Evolutionary conservation across 2,329 filamentous ascomycete species (phyloP), one percentile per base, ranked within the genome.

Genomic region (Aspergillus sp.): DNA sequence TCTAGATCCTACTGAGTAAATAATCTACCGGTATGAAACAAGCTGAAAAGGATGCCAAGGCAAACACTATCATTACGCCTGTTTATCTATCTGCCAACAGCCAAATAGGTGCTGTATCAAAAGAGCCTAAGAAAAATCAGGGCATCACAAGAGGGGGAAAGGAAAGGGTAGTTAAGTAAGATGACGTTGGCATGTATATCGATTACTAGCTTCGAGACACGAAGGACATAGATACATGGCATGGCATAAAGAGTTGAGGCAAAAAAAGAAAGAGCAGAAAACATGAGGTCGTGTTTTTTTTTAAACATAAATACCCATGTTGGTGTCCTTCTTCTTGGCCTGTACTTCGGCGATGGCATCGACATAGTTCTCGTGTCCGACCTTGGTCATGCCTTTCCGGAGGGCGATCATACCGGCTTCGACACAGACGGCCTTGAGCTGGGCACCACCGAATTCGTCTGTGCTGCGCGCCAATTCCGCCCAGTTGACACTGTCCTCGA

Each of bases 391-490:
- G 49, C 93, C 93, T 67, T 85, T 89, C 57, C 93, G 82, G 62
- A 98, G 75, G 27, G 93, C 93, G 72, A 98, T 98, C 93, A 98
- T 98, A 65, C 93, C 93, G 40, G 93, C 93, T 74, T 98, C 93
- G 27, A 98, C 93, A 68, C 93, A 98, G 19, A 98, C 93, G 35
- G 93, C 93, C 79, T 98, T 98, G 57, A 98, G 74, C 82, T 95
- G 91, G 48, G 93, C 93, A 65, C 93, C 93, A 47, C 93, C 93
- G 66, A 98, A 98, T 72, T 98, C 93, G 66, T 98, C 93, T 12
- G 93, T 98, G 72, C 90, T 96, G 61, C 93, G 83, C 6, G 93
- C 93, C 72, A 98, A 68, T 69, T 98, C 93, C 47, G 84, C 80
- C 90, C 93, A 98, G 77, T 98, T 98, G 63, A 98, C 87, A 43